Evolutionary conservation across 2,329 filamentous ascomycete species (phyloP).

Genomic region (Penicillium sp.): DNA sequence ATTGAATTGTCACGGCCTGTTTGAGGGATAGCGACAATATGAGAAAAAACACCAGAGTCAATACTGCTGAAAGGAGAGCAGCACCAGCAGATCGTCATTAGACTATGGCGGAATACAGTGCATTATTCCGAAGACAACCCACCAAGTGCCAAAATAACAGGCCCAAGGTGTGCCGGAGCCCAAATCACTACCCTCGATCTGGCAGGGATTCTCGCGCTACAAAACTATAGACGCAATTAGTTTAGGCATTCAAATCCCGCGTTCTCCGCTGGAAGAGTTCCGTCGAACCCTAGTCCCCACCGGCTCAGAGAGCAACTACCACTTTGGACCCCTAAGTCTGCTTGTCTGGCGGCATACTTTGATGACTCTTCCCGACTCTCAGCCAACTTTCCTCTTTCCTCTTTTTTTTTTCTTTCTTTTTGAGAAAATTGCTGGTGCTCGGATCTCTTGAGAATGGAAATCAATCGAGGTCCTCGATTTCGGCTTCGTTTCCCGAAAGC

Average conservation of each 20-base stretch:
- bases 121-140: no score
- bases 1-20: neutral
- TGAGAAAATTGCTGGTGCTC: neutral
- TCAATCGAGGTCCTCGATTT: neutral
- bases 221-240: neutral
- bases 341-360: neutral
- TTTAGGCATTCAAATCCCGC: conserved; percentile 1
- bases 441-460: neutral
- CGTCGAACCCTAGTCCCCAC: neutral
- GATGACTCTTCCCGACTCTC: neutral
- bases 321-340: neutral
- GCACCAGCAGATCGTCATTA: neutral
- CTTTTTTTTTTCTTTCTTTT: no score
- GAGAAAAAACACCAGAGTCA: neutral
- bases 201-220: neutral
- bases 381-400: neutral
- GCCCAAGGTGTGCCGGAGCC: neutral
- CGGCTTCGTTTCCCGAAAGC: neutral
- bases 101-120: neutral
- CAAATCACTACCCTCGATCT: neutral
- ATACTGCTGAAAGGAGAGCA: neutral
- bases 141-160: neutral
- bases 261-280: conserved; percentile 12
- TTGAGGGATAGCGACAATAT: neutral
- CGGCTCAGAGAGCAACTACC: neutral